phyloP scores from a whole-genome alignment of 495 filamentous ascomycete genomes.

The Rhypophila decipiens region DNA sequence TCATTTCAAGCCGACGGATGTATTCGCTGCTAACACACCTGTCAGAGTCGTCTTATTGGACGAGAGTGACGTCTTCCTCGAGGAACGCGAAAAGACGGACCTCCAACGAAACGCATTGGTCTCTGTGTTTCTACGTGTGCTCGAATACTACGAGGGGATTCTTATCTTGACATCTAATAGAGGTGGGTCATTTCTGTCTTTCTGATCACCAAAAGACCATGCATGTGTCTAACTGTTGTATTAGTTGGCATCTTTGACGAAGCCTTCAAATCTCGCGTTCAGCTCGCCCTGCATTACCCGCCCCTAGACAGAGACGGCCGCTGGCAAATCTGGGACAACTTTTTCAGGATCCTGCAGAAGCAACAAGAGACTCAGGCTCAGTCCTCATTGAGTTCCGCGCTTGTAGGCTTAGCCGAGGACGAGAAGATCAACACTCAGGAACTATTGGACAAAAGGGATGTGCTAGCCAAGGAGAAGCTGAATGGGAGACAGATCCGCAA shows the following conservation, averaged over 20 bases:
- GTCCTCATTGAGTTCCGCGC: too few species aligned
- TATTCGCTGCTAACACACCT: too few species aligned
- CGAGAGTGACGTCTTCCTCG: conserved; percentile 16
- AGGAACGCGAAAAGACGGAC: conserved; percentile 33
- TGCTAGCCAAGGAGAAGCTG: conserved; percentile 35
- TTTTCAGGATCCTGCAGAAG: conserved; percentile 20
- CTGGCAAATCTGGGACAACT: conserved; percentile 38
- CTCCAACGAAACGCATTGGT: conserved; percentile 44
- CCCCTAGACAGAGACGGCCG: conserved; percentile 19
- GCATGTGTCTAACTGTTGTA: too few species aligned
- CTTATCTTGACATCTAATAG: conserved; percentile 44
- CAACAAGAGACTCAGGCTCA: too few species aligned
- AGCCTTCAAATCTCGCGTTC: too few species aligned
- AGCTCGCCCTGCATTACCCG: conserved; percentile 29
- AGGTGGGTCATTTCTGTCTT: too few species aligned
- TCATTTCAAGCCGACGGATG: too few species aligned
- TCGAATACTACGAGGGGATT: conserved; percentile 47
- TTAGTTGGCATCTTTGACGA: conserved; percentile 38
- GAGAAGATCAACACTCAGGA: neutral
- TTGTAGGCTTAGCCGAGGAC: too few species aligned
- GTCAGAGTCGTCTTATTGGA: conserved; percentile 26
- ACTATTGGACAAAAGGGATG: conserved; percentile 21
- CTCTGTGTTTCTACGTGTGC: conserved; percentile 42
- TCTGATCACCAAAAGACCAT: too few species aligned
- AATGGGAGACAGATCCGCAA: conserved; percentile 59